phyloP scores from a whole-genome alignment of 768 basidiomycete species.

The Mycena crocata region DNA sequence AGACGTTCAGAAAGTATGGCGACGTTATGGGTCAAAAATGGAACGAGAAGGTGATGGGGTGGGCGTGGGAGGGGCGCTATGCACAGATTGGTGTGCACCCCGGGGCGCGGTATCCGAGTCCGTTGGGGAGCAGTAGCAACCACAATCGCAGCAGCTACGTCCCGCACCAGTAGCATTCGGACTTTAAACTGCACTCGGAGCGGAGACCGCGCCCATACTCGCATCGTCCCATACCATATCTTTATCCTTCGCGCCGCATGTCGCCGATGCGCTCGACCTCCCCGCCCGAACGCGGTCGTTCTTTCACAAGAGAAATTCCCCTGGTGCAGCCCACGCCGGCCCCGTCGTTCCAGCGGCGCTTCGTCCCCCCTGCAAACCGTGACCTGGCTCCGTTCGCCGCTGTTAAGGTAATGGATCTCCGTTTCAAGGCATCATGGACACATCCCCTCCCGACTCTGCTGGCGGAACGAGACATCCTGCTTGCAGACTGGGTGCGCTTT shows the following conservation, averaged over 20 bases:
- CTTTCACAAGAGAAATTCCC: too few species aligned
- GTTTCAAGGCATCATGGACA: not conserved
- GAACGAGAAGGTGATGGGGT: conserved; percentile 12
- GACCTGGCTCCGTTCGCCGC: not conserved
- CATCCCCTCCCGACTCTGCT: not conserved
- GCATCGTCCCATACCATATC: too few species aligned
- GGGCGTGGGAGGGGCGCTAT: conserved; percentile 10
- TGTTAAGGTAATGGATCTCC: conserved; percentile 16
- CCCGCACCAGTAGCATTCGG: not conserved
- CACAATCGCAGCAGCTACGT: not conserved
- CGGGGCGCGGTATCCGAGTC: not conserved
- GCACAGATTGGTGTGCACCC: not conserved
- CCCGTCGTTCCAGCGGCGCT: not conserved
- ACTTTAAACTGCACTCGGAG: too few species aligned
- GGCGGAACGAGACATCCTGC: conserved; percentile 2
- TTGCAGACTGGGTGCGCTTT: conserved; percentile 10
- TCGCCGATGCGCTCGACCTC: not conserved
- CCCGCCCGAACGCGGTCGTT: not conserved
- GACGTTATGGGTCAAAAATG: conserved; percentile 27
- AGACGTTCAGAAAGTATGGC: conserved; percentile 58
- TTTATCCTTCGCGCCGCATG: too few species aligned
- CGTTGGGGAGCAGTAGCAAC: not conserved
- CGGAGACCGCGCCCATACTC: too few species aligned
- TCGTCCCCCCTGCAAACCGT: not conserved
- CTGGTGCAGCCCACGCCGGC: not conserved